Base-by-base conservation (phyloP, 768 basidiomycete genomes). In the Suillus clintonianus region DNA sequence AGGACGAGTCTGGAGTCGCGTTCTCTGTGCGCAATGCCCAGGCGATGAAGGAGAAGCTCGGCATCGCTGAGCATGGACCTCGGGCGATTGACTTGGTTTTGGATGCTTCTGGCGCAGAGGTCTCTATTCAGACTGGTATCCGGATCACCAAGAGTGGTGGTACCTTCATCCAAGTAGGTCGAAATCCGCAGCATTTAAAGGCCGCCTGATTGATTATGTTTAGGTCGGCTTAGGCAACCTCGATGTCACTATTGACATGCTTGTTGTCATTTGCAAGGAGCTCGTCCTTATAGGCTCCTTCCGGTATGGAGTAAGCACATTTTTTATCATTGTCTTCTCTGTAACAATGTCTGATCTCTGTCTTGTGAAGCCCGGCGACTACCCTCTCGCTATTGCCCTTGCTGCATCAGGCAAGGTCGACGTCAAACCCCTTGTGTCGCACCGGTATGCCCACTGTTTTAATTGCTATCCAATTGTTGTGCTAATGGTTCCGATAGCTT, bases 21-120 rank as follows among this genome's bases (percentile, higher is more conserved):
- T 97, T 91, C 76, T 92, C 92, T 66, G 80, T 82, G 67, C 82
- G 92, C 60, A 89, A 89, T 62, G 90, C 92, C 4, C 79, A 81
- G 37, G 78, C 82, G 41, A 85, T 99, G 84, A 86, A 83, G 67
- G 72, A 82, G 59, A 76, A 83, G 36, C 83, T 96, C 47, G 83
- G 83, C 7, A 86, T 97, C 61, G 78, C 86, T 39, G 90, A 90
- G 62, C 80, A 89, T 48, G 96, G 95, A 14, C 74, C 78, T 24
- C 82, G 83, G 8, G 83, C 86, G 3, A 88, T 97, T 65, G 94
- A 97, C 77, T 80, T 97, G 42, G 90, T 97, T 62, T 80, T 97
- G 54, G 95, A 99, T 71, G 94, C 94, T 13, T 94, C 91, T 62
- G 95, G 96, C 27, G 95, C 95, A 4, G 94, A 97, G 75, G 88